Evolutionary conservation across 2,329 filamentous ascomycete species (phyloP), one percentile per base, ranked within the genome.

Genomic region (Paecilomyces niveus): DNA sequence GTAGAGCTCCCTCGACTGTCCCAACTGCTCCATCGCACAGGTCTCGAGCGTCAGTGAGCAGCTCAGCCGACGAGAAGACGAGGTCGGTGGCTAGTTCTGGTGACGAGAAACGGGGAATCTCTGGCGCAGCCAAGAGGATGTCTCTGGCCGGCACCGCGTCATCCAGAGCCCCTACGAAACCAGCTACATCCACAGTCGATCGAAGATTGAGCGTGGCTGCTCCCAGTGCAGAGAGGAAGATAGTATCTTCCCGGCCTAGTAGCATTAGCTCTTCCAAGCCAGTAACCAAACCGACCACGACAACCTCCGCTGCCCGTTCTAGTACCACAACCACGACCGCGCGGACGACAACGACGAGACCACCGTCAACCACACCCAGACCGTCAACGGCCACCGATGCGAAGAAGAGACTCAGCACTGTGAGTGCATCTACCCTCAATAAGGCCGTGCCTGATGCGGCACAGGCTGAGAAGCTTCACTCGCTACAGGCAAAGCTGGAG

Each of bases 41-140:
- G 11, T 74, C 74, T 53, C 73, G 74, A 21, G 67, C 71, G 13
- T 79, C 77, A 0, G 66, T 77, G 53, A 75, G 75, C 62, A 76
- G 75, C 63, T 77, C 75, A 15, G 74, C 75, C 8, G 75, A 77
- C 59, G 75, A 78, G 61, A 76, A 75, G 60, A 61, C 69, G 39
- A 72, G 70, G 33, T 74, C 71, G 8, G 67, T 77, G 39, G 69
- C 72, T 11, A 78, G 76, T 60, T 78, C 76, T 1, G 74, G 76
- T 15, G 77, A 79, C 59, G 77, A 79, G 61, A 75, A 70, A 60
- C 72, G 69, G 55, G 74, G 74, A 4, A 75, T 78, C 56, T 73
- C 75, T 10, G 68, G 72, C 24, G 69, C 71, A 7, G 75, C 76
- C 49, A 80, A 79, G 67, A 71, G 76, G 52, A 74, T 76, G 70